Evolutionary conservation across 805 yeast species (phyloP).

Genomic region (Lipomyces spencermartinsiae): DNA sequence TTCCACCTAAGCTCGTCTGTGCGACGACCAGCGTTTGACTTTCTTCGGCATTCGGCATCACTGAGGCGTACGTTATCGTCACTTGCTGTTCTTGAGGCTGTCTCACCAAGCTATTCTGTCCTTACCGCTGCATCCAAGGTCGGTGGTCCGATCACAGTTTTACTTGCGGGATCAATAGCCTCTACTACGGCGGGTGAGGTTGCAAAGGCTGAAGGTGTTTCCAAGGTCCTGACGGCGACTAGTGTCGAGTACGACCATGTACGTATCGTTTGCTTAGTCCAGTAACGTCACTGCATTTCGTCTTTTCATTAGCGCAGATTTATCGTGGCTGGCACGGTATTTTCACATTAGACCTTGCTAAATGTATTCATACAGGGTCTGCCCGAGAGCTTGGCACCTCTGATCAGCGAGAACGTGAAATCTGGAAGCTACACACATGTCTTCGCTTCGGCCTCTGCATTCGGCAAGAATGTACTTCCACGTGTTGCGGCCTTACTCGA

Average conservation of each 20-base stretch:
- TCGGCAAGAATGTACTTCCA: conserved; percentile 86
- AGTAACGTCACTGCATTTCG: background rate
- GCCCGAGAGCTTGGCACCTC: conserved; percentile 83
- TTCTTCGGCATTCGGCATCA: conserved; percentile 3
- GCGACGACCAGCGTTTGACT: background rate
- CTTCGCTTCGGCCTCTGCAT: conserved; percentile 80
- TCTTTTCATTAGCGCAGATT: background rate
- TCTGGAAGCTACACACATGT: conserved; percentile 66
- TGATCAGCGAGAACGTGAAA: conserved; percentile 57
- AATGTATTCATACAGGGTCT: conserved; percentile 48
- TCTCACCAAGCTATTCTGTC: conserved; percentile 52
- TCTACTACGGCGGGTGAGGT: conserved; percentile 57
- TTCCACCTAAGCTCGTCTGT: background rate
- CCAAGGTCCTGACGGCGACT: conserved; percentile 63
- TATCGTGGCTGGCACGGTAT: background rate
- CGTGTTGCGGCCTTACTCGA: conserved; percentile 85
- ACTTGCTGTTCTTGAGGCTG: conserved; percentile 58
- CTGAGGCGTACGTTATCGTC: conserved; percentile 29
- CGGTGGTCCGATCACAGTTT: conserved; percentile 80
- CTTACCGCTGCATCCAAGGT: conserved; percentile 74
- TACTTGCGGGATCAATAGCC: conserved; percentile 71
- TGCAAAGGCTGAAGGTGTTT: conserved; percentile 59
- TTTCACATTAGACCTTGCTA: background rate
- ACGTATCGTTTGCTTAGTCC: background rate
- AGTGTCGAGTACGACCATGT: conserved; percentile 65